Evolutionary conservation across 2,329 filamentous ascomycete species (phyloP), one percentile per base, ranked within the genome.

Genomic region (Verticillium nubilum): DNA sequence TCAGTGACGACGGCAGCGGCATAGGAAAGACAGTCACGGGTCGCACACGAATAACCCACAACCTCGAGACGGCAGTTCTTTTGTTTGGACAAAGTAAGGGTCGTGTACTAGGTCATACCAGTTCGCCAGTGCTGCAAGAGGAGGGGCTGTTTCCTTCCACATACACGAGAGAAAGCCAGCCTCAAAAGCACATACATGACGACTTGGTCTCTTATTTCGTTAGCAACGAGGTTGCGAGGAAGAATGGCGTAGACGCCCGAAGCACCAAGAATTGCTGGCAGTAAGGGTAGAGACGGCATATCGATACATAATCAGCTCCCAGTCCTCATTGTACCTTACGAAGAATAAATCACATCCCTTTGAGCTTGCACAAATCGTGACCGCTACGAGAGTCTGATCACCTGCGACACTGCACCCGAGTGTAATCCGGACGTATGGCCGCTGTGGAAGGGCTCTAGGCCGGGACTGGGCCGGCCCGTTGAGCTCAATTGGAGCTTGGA

Each of bases 1-100:
- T 74, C 75, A 3, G 67, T 75, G 59, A 71, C 74, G 9, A 66
- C 70, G 5, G 67, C 70, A 52, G 25, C 25, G 25, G 52, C 52
- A 53, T 53, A 13, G 25, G 10, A 50, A 10, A 50, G 3, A 50
- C 9, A 23, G 19, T 50, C 6, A 25, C 5, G 42, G 42, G 42
- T 23, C n/a, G 42, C 19, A 50, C 42, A 50, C 42, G 42, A n/a
- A 23, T 50, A 50, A 12, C n/a, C 42, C 42, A 10, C 17, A 50
- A 19, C 19, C 42, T 50, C 19, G 10, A 7, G 13, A 50, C 7
- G 42, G 42, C 42, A 50, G 5, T 50, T 37, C 19, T 23, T 50
- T 50, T 50, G n/a, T 9, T 50, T 50, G 42, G n/a, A 50, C 42
- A 50, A n/a, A 7, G n/a, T 19, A 25, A 23, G n/a, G 42, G 19